These are phyloP conservation scores for Pseudogymnoascus pannorum DNA, from an alignment of 2,329 filamentous ascomycete species.

Conservation along the genomic window DNA sequence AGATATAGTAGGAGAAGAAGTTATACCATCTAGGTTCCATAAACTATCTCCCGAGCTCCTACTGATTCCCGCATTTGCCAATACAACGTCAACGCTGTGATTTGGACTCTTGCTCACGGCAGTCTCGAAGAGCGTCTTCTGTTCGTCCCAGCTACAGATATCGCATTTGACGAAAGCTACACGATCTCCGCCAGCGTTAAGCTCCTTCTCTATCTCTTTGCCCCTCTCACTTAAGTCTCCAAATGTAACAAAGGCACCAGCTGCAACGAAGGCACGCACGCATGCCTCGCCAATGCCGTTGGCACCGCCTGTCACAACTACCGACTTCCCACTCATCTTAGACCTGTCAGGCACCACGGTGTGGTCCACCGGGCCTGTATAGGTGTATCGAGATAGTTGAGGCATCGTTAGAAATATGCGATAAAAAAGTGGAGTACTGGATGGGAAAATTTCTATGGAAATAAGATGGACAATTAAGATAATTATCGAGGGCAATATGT, in stretches of 20 bases:
- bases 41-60: conserved; percentile 29
- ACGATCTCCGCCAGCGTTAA: conserved; percentile 20
- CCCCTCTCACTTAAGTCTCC: conserved; percentile 32
- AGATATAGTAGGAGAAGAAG: background rate
- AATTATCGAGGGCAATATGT: background rate
- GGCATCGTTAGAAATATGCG: background rate
- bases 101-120: conserved; percentile 32
- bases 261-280: conserved; percentile 24
- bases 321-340: conserved; percentile 36
- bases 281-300: conserved; percentile 30
- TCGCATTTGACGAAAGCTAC: conserved; percentile 35
- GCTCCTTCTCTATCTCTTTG: conserved; percentile 20
- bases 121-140: conserved; percentile 35
- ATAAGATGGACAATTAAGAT: background rate
- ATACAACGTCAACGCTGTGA: conserved; percentile 38
- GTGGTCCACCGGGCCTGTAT: conserved; percentile 32
- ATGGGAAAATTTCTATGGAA: background rate
- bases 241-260: conserved; percentile 36
- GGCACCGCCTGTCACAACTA: conserved; percentile 41
- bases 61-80: conserved; percentile 41
- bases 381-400: conserved; percentile 20
- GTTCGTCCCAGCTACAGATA: conserved; percentile 37
- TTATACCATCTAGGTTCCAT: conserved; percentile 33
- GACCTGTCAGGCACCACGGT: conserved; percentile 30
- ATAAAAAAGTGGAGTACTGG: background rate